These are phyloP conservation scores for Quercus alba DNA, from an alignment of 306 rosid genomes.

Conservation along the genomic window DNA sequence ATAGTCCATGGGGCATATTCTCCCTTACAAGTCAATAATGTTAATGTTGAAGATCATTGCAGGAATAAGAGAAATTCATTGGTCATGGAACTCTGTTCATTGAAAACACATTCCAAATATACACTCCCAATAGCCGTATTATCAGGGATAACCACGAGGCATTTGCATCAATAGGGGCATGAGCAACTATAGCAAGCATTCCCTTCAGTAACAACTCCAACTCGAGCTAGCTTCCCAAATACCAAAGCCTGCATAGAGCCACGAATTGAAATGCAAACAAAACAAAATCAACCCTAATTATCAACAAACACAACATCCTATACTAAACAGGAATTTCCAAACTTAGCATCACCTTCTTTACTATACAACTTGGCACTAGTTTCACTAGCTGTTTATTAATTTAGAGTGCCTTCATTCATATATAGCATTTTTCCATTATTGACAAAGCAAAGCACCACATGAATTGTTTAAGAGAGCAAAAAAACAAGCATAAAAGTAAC, in stretches of 20 bases:
- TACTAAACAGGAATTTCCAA: not conserved
- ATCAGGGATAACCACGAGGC: constrained; percentile 90
- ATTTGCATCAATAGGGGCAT: constrained; percentile 76
- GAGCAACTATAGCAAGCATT: too few relatives aligned
- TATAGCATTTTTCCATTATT: not conserved
- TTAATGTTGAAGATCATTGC: not conserved
- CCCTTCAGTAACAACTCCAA: too few relatives aligned
- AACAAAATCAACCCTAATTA: not conserved
- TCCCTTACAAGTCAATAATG: not conserved
- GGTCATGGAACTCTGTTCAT: not conserved
- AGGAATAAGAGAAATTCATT: constrained; percentile 24
- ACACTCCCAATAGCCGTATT: constrained; percentile 92
- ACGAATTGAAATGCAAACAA: not conserved
- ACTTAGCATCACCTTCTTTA: not conserved
- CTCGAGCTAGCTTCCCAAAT: not conserved
- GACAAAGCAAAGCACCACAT: not conserved
- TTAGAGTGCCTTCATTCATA: not conserved
- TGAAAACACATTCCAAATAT: not conserved
- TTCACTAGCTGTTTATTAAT: not conserved
- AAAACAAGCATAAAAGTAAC: not conserved
- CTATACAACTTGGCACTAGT: not conserved
- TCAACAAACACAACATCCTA: not conserved
- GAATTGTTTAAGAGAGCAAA: not conserved
- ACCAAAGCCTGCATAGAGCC: constrained; percentile 3
- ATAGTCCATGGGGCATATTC: not conserved